A percentile compares a stretch with the other conserved stretches of the same genome.
These are phyloP conservation scores for Speleostelium caveatum DNA, from an alignment of 78 protist genomes.

Conservation along the genomic window DNA sequence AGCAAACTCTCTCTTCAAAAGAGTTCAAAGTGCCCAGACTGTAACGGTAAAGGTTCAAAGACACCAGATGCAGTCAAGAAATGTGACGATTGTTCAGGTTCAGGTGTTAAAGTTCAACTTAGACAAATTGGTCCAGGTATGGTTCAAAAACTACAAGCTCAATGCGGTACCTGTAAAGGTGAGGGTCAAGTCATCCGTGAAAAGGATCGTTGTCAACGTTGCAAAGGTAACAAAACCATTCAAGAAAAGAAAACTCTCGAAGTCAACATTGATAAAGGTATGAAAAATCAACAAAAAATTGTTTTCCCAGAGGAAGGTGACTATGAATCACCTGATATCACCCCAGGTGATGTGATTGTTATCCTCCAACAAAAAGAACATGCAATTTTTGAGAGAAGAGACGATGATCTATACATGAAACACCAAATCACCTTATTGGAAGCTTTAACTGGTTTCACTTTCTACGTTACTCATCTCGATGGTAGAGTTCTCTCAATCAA, in stretches of 20 bases:
- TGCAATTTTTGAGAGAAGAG: constrained; percentile 91
- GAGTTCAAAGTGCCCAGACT: constrained; percentile 88
- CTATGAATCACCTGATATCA: constrained; percentile 89
- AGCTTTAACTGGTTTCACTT: constrained; percentile 95
- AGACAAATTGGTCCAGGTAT: constrained; percentile 95
- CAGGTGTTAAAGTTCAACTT: constrained; percentile 81
- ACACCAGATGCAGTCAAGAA: constrained; percentile 64
- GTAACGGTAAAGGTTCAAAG: constrained; percentile 87
- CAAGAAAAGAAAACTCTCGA: constrained; percentile 91
- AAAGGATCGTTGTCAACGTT: constrained; percentile 89
- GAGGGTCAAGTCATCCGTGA: constrained; percentile 88
- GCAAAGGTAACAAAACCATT: constrained; percentile 90
- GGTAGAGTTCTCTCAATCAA: constrained; percentile 88
- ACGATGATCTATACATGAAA: constrained; percentile 91
- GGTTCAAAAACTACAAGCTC: constrained; percentile 89
- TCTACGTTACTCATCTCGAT: constrained; percentile 93
- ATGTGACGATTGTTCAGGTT: constrained; percentile 92
- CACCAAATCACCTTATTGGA: constrained; percentile 87
- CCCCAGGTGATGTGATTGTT: constrained; percentile 97
- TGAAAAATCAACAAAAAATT: constrained; percentile 92
- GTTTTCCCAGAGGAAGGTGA: constrained; percentile 96
- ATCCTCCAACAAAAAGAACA: constrained; percentile 93
- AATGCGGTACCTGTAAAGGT: constrained; percentile 91
- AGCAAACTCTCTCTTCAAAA: constrained; percentile 90
- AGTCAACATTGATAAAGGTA: constrained; percentile 96